Evolutionary conservation across 768 basidiomycete genomes (phyloP), one percentile per base, ranked within the genome.

Genomic region (Termitomyces heimii): DNA sequence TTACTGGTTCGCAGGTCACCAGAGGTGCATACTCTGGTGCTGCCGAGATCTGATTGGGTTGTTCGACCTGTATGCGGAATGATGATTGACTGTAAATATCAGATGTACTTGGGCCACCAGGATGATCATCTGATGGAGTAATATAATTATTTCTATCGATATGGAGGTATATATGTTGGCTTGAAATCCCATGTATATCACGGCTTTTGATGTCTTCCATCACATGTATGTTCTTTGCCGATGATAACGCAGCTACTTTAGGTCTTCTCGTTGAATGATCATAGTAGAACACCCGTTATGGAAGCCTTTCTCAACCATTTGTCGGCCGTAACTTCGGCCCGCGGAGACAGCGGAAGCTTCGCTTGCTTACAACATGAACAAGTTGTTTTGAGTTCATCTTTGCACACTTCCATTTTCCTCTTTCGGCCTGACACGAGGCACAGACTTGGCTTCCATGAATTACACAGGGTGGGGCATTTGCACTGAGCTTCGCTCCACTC

Each of bases 21-120:
- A 62, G 65, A 12, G 58, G 55, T 14, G 65, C 68, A 13, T 74
- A 71, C 53, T 66, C 64, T 37, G 71, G 70, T 34, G 70, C 66
- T 35, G 63, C 72, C 18, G 73, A 74, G 54, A 58, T 73, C 52
- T 74, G 55, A 70, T 48, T 9, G 29, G 46, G 46, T 18, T 20
- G 13, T 50, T 20, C 24, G 8, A 14, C 8, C 1, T 35, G 14
- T 35, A 35, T 50, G 24, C 32, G 4, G 28, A 44, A 44, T 44
- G 12, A 9, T 24, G 13, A 32, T 12, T 8, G 24, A 26, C 22
- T 26, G 4, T 35, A 5, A 50, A 22, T 22, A 5, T 20, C 34
- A 35, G 48, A 49, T 48, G 12, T 50, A 24, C 34, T 50, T 5
- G 10, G 24, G 13, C 8, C 10, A 16, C 24, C 34, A 6, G 37